Conservation (phyloP, 2,329 filamentous ascomycete species). For the Aquanectria penicillioides region DNA sequence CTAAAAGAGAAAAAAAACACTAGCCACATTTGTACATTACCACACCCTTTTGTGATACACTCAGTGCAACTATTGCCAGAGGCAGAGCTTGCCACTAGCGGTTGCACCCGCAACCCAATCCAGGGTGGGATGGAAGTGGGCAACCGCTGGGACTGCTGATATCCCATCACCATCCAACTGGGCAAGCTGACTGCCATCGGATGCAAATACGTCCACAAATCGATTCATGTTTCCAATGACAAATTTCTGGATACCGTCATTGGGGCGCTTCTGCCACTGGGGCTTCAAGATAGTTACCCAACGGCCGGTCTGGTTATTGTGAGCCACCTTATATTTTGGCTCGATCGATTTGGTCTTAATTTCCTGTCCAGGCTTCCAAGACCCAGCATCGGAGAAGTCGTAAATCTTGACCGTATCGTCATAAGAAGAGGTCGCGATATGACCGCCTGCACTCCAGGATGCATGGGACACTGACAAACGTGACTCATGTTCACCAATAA, state of each 20-base stretch:
- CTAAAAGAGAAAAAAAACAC: too few species aligned
- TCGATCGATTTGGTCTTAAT: constrained; percentile 72
- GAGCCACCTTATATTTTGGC: constrained; percentile 74
- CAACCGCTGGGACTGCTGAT: constrained; percentile 92
- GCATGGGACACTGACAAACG: constrained; percentile 91
- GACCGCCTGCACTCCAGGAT: constrained; percentile 85
- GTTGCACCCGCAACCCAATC: constrained; percentile 96
- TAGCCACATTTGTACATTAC: neutral
- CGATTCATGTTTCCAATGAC: constrained; percentile 98
- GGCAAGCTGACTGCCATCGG: constrained; percentile 85
- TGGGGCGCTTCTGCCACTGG: constrained; percentile 87
- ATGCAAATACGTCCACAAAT: constrained; percentile 90
- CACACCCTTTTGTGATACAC: neutral
- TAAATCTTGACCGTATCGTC: constrained; percentile 97
- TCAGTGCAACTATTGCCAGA: constrained; percentile 76
- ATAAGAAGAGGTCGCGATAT: constrained; percentile 91
- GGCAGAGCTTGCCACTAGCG: constrained; percentile 88
- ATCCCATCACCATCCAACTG: constrained; percentile 90
- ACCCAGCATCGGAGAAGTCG: constrained; percentile 71
- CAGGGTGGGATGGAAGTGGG: constrained; percentile 85
- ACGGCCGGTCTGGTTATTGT: constrained; percentile 96
- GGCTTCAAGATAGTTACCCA: constrained; percentile 88
- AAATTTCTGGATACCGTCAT: constrained; percentile 85
- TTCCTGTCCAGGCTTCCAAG: constrained; percentile 68
- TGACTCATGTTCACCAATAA: constrained; percentile 85